Percentiles rank a stretch among this genome's conserved stretches.
These are phyloP conservation scores for Phytophthora pinifolia DNA, from an alignment of 352 stramenopile genomes.

Conservation along the genomic window DNA sequence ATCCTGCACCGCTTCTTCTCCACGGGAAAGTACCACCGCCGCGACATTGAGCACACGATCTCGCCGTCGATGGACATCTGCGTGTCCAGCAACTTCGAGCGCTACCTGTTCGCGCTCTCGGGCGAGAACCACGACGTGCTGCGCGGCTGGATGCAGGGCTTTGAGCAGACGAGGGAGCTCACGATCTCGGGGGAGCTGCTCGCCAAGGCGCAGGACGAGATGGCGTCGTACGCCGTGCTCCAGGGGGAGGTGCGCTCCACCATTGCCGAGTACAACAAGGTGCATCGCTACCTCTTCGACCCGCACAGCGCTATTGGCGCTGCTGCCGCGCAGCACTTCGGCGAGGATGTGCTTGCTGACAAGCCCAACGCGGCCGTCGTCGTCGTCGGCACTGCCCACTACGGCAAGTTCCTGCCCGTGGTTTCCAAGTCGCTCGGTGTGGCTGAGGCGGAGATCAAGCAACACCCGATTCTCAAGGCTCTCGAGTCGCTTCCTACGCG, in stretches of 20 bases:
- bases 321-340: slow-evolving; percentile 84
- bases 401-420: slow-evolving; percentile 97
- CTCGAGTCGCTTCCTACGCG: slow-evolving; percentile 73
- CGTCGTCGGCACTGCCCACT: slow-evolving; percentile 96
- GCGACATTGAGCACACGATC: slow-evolving; percentile 92
- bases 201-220: slow-evolving; percentile 90
- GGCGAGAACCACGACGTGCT: slow-evolving; percentile 93
- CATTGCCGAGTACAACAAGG: slow-evolving; percentile 92
- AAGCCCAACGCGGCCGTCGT: slow-evolving; percentile 81
- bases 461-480: slow-evolving; percentile 77
- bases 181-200: slow-evolving; percentile 92
- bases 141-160: slow-evolving; percentile 93
- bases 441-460: slow-evolving; percentile 55
- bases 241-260: slow-evolving; percentile 87
- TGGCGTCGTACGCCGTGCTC: slow-evolving; percentile 90
- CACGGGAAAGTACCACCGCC: slow-evolving; percentile 95
- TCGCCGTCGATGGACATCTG: slow-evolving; percentile 99
- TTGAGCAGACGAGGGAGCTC: slow-evolving; percentile 95
- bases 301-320: slow-evolving; percentile 97
- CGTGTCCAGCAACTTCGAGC: slow-evolving; percentile 99
- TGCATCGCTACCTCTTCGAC: slow-evolving; percentile 96
- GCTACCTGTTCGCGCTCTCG: slow-evolving; percentile 96
- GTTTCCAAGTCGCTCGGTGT: slow-evolving; percentile 88
- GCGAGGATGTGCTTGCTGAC: slow-evolving; percentile 59
- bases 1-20: slow-evolving; percentile 99